Evolutionary conservation across 2,329 filamentous ascomycete species (phyloP), one percentile per base, ranked within the genome.

Genomic region (Fusarium luffae): DNA sequence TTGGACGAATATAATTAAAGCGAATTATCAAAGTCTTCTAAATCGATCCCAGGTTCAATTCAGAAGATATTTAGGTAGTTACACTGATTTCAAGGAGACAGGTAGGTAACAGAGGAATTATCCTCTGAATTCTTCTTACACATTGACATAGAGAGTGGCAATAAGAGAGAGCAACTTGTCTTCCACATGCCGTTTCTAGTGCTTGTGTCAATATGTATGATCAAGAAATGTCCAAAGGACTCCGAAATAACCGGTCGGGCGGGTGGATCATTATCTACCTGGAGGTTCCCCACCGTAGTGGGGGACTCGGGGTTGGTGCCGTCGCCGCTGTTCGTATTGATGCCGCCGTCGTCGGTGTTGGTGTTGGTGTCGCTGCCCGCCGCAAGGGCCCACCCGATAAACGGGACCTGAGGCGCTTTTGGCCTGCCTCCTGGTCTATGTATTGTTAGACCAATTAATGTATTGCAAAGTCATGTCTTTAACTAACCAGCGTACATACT

Each of bases 41-140:
- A n/a, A n/a, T 12, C 3, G 0, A 37, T n/a, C 0, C 2, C 0
- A 37, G 34, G 3, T 11, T 37, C 18, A n/a, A 37, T 37, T 37
- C 3, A 5, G 18, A 37, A n/a, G 34, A 4, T 3, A 37, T n/a
- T 7, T 4, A 37, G 1, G 5, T n/a, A 37, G 34, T 3, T 37
- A 3, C 34, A n/a, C 18, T 7, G 18, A 4, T 11, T 37, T n/a
- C 1, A n/a, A 37, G 34, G 34, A n/a, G 10, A 6, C 3, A n/a
- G 34, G 10, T 37, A 11, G 34, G 34, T 7, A 37, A 4, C 10
- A 37, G 5, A 11, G 9, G 34, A 11, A 6, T n/a, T n/a, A 18
- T n/a, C 34, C 18, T 37, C 18, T 37, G 2, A 37, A 37, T 37
- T n/a, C 18, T n/a, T 37, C 5, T 37, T 18, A n/a, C 10, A n/a